Evolutionary conservation across 345 rosid species (phyloP).

Genomic region (Schrenkiella parvula): DNA sequence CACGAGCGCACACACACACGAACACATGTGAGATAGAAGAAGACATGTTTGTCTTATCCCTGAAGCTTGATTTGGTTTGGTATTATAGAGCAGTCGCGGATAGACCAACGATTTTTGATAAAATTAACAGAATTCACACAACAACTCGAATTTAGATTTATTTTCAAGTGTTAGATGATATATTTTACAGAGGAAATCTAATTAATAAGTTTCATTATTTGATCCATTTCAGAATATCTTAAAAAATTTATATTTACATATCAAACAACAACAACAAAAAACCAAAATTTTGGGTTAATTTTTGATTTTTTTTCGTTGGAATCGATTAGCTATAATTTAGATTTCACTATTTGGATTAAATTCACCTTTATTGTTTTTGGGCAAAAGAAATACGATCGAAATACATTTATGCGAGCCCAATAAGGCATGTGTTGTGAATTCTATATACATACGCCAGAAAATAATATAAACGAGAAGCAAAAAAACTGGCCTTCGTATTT

Average conservation of each 20-base stretch:
- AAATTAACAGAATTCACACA: background rate
- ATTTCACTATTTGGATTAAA: no score
- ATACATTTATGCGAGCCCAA: no score
- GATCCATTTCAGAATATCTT: background rate
- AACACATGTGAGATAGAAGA: constrained; percentile 11
- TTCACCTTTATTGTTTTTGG: no score
- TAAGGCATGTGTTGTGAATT: no score
- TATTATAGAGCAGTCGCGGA: background rate
- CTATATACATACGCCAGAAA: no score
- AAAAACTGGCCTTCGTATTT: no score
- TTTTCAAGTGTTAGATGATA: background rate
- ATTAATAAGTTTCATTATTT: background rate
- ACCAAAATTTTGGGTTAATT: no score
- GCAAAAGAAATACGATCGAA: no score
- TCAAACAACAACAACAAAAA: background rate
- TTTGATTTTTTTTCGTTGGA: no score
- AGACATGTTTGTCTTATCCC: constrained; percentile 21
- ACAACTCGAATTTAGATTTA: background rate
- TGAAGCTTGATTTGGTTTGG: background rate
- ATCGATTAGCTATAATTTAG: no score
- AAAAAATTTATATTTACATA: background rate
- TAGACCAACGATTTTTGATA: background rate
- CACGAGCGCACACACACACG: constrained; percentile 10
- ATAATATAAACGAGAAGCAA: no score
- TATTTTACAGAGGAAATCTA: background rate